phyloP scores from a whole-genome alignment of 2,329 filamentous ascomycete species.

The Scedosporium aurantiacum region DNA sequence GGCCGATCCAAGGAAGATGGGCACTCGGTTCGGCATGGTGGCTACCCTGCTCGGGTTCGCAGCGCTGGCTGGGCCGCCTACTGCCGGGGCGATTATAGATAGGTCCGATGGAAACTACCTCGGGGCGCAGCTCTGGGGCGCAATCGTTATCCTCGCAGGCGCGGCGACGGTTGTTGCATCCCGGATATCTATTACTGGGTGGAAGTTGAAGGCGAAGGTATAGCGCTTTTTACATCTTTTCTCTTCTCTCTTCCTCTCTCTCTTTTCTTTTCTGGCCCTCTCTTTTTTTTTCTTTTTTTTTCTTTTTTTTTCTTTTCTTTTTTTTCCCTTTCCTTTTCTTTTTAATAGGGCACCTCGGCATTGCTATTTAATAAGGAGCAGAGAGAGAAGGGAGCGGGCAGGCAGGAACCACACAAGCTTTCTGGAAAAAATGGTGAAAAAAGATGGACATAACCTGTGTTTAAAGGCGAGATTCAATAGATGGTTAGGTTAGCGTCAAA shows the following conservation, averaged over 20 bases:
- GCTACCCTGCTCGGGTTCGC: conserved; percentile 29
- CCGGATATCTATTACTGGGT: conserved; percentile 23
- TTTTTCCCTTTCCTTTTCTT: too few species aligned
- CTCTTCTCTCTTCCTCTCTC: background rate
- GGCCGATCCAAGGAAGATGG: conserved; percentile 31
- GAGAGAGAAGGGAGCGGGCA: too few species aligned
- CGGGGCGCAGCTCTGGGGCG: conserved; percentile 36
- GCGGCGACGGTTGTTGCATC: conserved; percentile 20
- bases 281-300: background rate
- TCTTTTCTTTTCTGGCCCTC: background rate
- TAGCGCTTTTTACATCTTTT: conserved; percentile 12
- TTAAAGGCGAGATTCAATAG: too few species aligned
- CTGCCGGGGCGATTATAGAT: conserved; percentile 34
- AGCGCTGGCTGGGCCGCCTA: conserved; percentile 31
- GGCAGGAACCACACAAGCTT: too few species aligned
- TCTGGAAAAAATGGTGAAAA: too few species aligned
- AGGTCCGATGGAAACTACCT: conserved; percentile 25
- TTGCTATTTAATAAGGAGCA: too few species aligned
- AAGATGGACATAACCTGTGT: too few species aligned
- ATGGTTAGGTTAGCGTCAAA: background rate
- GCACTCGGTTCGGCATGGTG: conserved; percentile 34
- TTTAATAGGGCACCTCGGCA: too few species aligned
- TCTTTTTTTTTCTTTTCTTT: background rate
- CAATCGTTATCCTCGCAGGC: conserved; percentile 25
- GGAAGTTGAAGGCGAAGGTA: conserved; percentile 23